Percentiles rank a stretch among this genome's conserved stretches.
phyloP scores from a whole-genome alignment of 257 asterid genomes.

The Solanum tarijense region DNA sequence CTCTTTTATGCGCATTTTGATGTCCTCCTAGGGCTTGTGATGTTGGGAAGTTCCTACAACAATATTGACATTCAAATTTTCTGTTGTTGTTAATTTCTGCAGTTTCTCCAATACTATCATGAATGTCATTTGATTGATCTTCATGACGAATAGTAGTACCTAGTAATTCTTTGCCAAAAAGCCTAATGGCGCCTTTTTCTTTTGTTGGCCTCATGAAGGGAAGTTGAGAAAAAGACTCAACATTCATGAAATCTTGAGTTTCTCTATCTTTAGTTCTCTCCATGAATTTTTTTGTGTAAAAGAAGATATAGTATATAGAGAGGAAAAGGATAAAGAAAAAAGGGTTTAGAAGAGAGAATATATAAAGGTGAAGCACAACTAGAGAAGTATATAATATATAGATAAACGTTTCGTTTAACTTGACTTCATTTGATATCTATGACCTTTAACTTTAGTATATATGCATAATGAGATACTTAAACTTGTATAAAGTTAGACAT shows the following conservation, averaged over 20 bases:
- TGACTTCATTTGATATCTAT: no score
- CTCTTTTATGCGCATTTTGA: constrained; percentile 5
- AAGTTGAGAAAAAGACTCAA: constrained; percentile 78
- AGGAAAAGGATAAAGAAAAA: background rate
- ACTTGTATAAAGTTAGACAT: no score
- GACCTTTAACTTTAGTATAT: background rate
- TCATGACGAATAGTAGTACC: background rate
- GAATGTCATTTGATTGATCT: constrained; percentile 1
- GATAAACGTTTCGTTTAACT: background rate
- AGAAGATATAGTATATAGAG: background rate
- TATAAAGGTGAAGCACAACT: background rate
- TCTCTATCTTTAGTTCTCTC: constrained; percentile 39
- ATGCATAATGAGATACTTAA: no score
- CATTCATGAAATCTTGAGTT: constrained; percentile 76
- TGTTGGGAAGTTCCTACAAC: background rate
- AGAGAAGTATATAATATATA: background rate
- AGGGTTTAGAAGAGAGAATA: background rate
- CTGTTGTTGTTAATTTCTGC: background rate
- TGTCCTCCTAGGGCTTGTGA: constrained; percentile 9
- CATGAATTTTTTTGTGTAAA: constrained; percentile 20
- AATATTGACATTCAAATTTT: constrained; percentile 3
- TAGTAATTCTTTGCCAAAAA: constrained; percentile 72
- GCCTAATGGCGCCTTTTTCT: constrained; percentile 43
- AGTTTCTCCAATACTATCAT: background rate
- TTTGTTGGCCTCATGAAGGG: constrained; percentile 71